Conservation (phyloP, 2,329 filamentous ascomycete genomes). For the Hymenoscyphus salicellus region DNA sequence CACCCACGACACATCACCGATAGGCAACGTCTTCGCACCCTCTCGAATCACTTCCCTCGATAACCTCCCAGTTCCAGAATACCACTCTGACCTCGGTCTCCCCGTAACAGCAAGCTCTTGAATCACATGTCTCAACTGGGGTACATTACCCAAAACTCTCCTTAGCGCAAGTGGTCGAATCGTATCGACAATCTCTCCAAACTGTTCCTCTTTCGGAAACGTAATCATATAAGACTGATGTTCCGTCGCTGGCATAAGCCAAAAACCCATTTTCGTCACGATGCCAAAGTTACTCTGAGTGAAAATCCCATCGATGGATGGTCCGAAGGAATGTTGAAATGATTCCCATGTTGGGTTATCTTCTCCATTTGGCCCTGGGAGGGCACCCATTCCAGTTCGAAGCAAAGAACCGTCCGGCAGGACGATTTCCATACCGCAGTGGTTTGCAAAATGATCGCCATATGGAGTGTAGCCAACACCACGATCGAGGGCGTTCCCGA, state of each 20-base stretch:
- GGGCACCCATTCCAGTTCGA: constrained; percentile 47
- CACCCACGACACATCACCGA: constrained; percentile 33
- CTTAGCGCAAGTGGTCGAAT: constrained; percentile 38
- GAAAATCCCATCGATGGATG: constrained; percentile 47
- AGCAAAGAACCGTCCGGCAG: constrained; percentile 45
- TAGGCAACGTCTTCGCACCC: constrained; percentile 30
- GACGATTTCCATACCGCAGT: constrained; percentile 45
- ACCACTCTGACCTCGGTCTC: constrained; percentile 32
- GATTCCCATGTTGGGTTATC: constrained; percentile 42
- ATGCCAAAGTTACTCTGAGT: constrained; percentile 52
- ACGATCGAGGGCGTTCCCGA: constrained; percentile 46
- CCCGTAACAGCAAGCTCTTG: constrained; percentile 36
- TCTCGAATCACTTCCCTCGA: constrained; percentile 34
- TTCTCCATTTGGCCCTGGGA: constrained; percentile 37
- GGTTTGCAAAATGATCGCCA: constrained; percentile 43
- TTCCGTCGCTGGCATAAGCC: constrained; percentile 51
- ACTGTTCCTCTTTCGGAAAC: constrained; percentile 48
- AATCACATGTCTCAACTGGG: constrained; percentile 34
- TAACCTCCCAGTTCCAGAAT: constrained; percentile 27
- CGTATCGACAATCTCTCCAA: constrained; percentile 47
- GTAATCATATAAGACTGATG: constrained; percentile 45
- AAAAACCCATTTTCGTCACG: constrained; percentile 54
- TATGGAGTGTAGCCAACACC: constrained; percentile 39
- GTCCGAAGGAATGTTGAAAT: constrained; percentile 42
- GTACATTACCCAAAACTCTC: constrained; percentile 33